phyloP scores from a whole-genome alignment of 2,329 filamentous ascomycete genomes.

The Trichoderma arundinaceum region DNA sequence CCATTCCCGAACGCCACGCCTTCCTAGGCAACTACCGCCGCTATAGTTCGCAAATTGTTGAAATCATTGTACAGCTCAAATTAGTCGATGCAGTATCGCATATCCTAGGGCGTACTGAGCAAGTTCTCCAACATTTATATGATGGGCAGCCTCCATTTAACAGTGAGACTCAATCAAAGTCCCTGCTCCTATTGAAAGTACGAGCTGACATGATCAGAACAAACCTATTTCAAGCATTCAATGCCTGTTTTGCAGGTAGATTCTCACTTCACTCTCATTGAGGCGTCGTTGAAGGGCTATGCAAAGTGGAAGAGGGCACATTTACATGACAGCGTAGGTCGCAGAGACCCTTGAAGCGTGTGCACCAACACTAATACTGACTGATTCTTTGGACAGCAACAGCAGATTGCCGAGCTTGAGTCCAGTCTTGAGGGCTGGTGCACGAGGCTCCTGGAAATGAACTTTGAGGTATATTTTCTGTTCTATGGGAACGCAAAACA shows the following conservation, averaged over 20 bases:
- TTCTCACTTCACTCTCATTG: slow-evolving; percentile 86
- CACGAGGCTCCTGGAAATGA: slow-evolving; percentile 70
- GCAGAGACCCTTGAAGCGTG: neutral
- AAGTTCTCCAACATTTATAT: slow-evolving; percentile 76
- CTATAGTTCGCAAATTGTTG: slow-evolving; percentile 86
- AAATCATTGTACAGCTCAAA: slow-evolving; percentile 80
- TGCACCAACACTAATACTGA: slow-evolving; percentile 20
- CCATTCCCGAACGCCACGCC: slow-evolving; percentile 87
- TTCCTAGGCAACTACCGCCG: slow-evolving; percentile 95
- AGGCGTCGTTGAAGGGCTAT: slow-evolving; percentile 87
- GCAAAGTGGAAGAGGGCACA: slow-evolving; percentile 69
- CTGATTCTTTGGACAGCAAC: slow-evolving; percentile 50
- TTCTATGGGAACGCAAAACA: neutral
- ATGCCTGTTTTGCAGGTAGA: slow-evolving; percentile 80
- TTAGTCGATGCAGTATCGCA: slow-evolving; percentile 85
- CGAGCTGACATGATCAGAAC: slow-evolving; percentile 46
- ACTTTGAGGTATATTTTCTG: slow-evolving; percentile 61
- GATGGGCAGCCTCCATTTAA: slow-evolving; percentile 70
- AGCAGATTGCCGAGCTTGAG: slow-evolving; percentile 64
- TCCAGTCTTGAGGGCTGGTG: slow-evolving; percentile 74
- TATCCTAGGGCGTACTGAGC: slow-evolving; percentile 80
- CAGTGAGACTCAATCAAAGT: slow-evolving; percentile 51
- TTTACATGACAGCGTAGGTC: slow-evolving; percentile 42
- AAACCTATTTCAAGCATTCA: slow-evolving; percentile 70
- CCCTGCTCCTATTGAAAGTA: neutral